These are phyloP conservation scores for Fraxinus excelsior DNA, from an alignment of 257 asterid species.

Conservation along the genomic window DNA sequence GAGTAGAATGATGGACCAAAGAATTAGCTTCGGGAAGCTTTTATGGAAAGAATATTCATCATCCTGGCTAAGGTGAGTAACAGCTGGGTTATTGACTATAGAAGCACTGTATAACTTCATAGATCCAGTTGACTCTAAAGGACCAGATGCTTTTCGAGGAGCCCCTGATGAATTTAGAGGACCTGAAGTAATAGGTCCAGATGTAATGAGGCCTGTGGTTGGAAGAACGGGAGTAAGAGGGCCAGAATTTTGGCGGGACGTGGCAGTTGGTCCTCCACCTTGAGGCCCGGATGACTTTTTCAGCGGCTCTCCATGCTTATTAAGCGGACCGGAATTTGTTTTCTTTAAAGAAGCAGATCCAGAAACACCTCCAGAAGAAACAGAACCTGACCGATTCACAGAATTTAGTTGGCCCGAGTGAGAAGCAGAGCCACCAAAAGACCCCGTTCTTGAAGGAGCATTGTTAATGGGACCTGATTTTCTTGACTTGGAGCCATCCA, in stretches of 20 bases:
- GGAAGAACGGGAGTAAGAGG: constrained; percentile 67
- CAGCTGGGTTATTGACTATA: constrained; percentile 53
- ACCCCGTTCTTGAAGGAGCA: constrained; percentile 64
- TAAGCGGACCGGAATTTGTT: constrained; percentile 66
- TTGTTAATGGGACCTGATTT: constrained; percentile 65
- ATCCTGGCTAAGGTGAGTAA: constrained; percentile 57
- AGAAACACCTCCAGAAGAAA: constrained; percentile 41
- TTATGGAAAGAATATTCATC: constrained; percentile 62
- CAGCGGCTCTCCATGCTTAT: constrained; percentile 67
- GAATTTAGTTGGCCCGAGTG: constrained; percentile 68
- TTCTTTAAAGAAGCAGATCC: constrained; percentile 61
- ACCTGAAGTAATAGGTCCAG: constrained; percentile 69
- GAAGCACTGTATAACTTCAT: constrained; percentile 50
- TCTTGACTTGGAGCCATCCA: constrained; percentile 58
- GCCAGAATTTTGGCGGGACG: constrained; percentile 67
- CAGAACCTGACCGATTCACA: constrained; percentile 35
- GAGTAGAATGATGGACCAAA: constrained; percentile 68
- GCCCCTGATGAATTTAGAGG: constrained; percentile 67
- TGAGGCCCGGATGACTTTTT: constrained; percentile 71
- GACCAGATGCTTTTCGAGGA: constrained; percentile 63
- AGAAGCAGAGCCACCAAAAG: constrained; percentile 54
- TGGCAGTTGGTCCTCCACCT: constrained; percentile 45
- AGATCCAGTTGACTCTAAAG: constrained; percentile 52
- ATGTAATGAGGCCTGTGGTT: constrained; percentile 65
- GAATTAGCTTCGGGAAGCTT: constrained; percentile 60